Evolutionary conservation across 177 flowering plant genomes (phyloP).

Genomic region (Tripterygium wilfordii): DNA sequence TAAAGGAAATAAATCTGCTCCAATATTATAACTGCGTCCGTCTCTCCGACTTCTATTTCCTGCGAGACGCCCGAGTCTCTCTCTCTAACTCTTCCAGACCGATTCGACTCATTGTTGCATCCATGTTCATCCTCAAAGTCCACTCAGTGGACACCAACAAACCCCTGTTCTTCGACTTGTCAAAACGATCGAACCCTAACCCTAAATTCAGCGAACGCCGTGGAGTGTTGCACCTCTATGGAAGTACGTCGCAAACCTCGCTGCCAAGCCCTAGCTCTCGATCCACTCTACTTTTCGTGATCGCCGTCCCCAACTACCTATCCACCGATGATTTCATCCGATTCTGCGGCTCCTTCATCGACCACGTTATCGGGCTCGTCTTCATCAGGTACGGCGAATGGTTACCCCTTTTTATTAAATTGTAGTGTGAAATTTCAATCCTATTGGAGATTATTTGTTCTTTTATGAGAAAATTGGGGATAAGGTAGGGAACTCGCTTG

Average conservation of each 20-base stretch:
- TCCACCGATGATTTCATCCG: slow-evolving; percentile 58
- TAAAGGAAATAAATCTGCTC: too few species aligned
- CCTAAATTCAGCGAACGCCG: slow-evolving; percentile 46
- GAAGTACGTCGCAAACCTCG: slow-evolving; percentile 30
- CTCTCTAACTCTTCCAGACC: not conserved
- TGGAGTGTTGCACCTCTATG: slow-evolving; percentile 77
- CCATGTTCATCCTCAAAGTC: slow-evolving; percentile 67
- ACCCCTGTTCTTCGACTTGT: slow-evolving; percentile 21
- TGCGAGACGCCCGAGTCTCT: not conserved
- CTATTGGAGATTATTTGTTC: too few species aligned
- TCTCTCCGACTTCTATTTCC: slow-evolving; percentile 1
- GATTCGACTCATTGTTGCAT: slow-evolving; percentile 1
- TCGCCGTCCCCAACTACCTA: slow-evolving; percentile 78
- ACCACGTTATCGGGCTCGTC: slow-evolving; percentile 40
- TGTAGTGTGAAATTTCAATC: too few species aligned
- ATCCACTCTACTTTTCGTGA: slow-evolving; percentile 54
- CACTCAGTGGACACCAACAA: slow-evolving; percentile 68
- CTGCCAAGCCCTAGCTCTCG: slow-evolving; percentile 26
- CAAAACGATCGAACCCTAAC: slow-evolving; percentile 7
- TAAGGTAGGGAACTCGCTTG: too few species aligned
- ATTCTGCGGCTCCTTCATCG: slow-evolving; percentile 54
- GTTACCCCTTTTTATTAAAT: too few species aligned
- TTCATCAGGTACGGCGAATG: slow-evolving; percentile 89
- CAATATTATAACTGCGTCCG: too few species aligned
- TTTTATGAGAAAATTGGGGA: too few species aligned